These are phyloP conservation scores for Pisolithus microcarpus DNA, from an alignment of 768 basidiomycete genomes.

Conservation along the genomic window DNA sequence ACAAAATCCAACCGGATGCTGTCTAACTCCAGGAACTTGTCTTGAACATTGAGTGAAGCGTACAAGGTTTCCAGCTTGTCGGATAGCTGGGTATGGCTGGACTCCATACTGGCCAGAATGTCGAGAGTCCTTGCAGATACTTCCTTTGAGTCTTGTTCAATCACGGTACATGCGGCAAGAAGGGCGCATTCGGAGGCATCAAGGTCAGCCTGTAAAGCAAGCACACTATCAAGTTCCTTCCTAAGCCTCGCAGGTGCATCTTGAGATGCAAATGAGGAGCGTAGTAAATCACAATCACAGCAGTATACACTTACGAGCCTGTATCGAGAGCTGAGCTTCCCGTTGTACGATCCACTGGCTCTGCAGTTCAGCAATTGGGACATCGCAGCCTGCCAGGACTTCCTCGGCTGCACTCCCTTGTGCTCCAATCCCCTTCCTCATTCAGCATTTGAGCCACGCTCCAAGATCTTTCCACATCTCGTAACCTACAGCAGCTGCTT, in stretches of 20 bases:
- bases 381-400: not conserved
- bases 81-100: conserved; percentile 14
- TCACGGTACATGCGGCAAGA: not conserved
- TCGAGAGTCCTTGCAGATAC: conserved; percentile 1
- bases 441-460: conserved; percentile 22
- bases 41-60: conserved; percentile 27
- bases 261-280: conserved; percentile 16
- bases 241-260: conserved; percentile 22
- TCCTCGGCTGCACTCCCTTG: conserved; percentile 3
- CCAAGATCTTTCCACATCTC: conserved; percentile 27
- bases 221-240: conserved; percentile 25
- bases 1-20: conserved; percentile 15
- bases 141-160: conserved; percentile 1
- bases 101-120: conserved; percentile 16
- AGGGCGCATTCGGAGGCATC: conserved; percentile 20
- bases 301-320: not conserved
- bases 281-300: not conserved
- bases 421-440: conserved; percentile 10
- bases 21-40: conserved; percentile 27
- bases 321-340: conserved; percentile 3
- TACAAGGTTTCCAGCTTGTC: conserved; percentile 27
- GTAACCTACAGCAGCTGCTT: conserved; percentile 18
- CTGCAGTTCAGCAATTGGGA: not conserved
- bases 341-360: conserved; percentile 1
- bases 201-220: conserved; percentile 25